phyloP scores from a whole-genome alignment of 2,329 filamentous ascomycete species.

The Pseudogymnoascus sp. region DNA sequence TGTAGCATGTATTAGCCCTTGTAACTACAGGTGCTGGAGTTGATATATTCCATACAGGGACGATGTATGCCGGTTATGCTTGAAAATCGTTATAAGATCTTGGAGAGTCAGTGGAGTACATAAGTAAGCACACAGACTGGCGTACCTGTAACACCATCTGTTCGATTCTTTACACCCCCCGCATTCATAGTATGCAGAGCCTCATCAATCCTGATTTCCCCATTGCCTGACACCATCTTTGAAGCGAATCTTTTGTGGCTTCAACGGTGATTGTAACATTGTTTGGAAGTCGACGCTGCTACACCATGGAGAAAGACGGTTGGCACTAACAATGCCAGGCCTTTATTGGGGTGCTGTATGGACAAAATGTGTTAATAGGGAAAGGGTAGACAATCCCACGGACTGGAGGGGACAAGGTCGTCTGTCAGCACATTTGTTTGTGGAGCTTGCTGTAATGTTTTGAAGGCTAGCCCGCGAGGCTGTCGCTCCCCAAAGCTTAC shows the following conservation, averaged over 20 bases:
- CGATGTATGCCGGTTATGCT: slow-evolving; percentile 19
- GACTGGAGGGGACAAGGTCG: not conserved
- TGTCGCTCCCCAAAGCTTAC: slow-evolving; percentile 5
- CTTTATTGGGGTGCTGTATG: not conserved
- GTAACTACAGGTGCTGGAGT: not conserved
- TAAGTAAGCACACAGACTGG: not conserved
- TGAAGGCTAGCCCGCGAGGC: slow-evolving; percentile 5
- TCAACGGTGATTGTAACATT: slow-evolving; percentile 4
- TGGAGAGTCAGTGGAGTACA: slow-evolving; percentile 12
- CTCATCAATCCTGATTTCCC: slow-evolving; percentile 10
- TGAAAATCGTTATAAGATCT: slow-evolving; percentile 26
- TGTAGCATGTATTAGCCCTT: slow-evolving; percentile 16
- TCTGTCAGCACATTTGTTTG: slow-evolving; percentile 6
- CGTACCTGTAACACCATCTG: slow-evolving; percentile 15
- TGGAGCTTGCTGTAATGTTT: slow-evolving; percentile 8
- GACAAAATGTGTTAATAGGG: not conserved
- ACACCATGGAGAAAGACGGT: not conserved
- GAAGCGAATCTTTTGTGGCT: not conserved
- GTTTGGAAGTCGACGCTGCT: not conserved
- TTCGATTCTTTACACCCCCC: slow-evolving; percentile 11
- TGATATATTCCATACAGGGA: slow-evolving; percentile 20
- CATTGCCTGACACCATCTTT: slow-evolving; percentile 9
- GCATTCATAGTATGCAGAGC: slow-evolving; percentile 10
- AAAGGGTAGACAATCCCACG: not conserved
- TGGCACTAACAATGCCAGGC: not conserved